Base-by-base conservation (phyloP, 1,139 yeast genomes). In the Yarrowia galli region DNA sequence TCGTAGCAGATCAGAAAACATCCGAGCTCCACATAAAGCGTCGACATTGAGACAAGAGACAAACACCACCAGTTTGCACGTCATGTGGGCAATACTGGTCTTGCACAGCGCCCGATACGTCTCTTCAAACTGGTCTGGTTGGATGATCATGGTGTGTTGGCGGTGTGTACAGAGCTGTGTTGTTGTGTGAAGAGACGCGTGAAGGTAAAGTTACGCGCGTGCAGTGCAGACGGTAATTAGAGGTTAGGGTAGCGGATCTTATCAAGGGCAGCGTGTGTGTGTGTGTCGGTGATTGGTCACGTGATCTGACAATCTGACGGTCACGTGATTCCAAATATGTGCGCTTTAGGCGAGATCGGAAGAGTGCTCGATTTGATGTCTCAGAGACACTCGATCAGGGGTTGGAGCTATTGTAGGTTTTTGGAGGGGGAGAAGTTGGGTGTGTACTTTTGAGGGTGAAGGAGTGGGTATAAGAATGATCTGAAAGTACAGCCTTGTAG, bases 41-140 rank as follows among this genome's bases (percentile, higher is more conserved):
- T 96, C 99, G 54, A 95, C 89, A 77, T 90, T 92, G 72, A 93
- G 82, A 78, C 97, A 91, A 10, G 98, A 91, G 45, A 92, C 97
- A 76, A 93, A 92, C 28, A 96, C 82, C 51, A 92, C 93, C 69
- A 95, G 80, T 74, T 91, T 90, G 76, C 98, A 95, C 9, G 97
- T 89, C 28, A 97, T 89, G 76, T 92, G 97, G 12, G 97, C 89
- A 67, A 91, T 70, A 15, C 80, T 74, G n/a, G 75, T 69, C 40
- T 68, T 67, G 67, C 73, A 72, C 60, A 78, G 74, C 13, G 70
- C 71, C 40, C 72, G 72, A 71, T 75, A 78, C 56, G 75, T 75
- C 56, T 70, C 69, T 20, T 72, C 73, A 68, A 75, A 77, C 67
- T 73, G 72, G 61, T 73, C 73, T 61, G 78, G 76, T 67, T 71